Evolutionary conservation across 371 early-diverging fungal genomes (phyloP).

Genomic region (Zopfochytrium polystomum): DNA sequence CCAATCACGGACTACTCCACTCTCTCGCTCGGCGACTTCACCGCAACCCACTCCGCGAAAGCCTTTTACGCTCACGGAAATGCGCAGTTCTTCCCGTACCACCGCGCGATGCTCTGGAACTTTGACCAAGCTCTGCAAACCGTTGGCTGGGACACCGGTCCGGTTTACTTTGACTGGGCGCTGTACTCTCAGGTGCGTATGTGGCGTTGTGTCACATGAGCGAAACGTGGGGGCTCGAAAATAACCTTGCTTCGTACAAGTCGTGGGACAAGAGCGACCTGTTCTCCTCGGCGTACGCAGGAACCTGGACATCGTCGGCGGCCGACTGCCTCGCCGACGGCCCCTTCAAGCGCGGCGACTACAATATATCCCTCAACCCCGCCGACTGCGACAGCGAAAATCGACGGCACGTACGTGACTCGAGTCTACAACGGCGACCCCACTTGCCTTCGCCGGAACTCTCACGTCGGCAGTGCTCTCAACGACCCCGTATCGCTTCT

Average conservation of each 20-base stretch:
- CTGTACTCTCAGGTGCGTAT: background rate
- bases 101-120: conserved; percentile 19
- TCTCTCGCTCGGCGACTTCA: no score
- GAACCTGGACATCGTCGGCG: background rate
- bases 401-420: background rate
- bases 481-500: background rate
- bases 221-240: no score
- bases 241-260: no score
- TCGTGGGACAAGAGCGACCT: conserved; percentile 10
- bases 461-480: no score
- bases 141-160: conserved; percentile 6
- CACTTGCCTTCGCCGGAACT: no score
- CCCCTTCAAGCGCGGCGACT: no score
- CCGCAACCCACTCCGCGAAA: background rate
- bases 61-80: conserved; percentile 19
- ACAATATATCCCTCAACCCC: no score
- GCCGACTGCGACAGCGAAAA: conserved; percentile 7
- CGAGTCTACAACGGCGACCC: no score
- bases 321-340: no score
- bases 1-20: no score
- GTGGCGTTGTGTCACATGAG: no score
- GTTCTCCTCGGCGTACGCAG: conserved; percentile 11
- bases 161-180: conserved; percentile 10
- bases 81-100: no score
- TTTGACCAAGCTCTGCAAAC: conserved; percentile 22